These are phyloP conservation scores for Polyplosphaeria fusca DNA, from an alignment of 495 filamentous ascomycete species.

Conservation along the genomic window DNA sequence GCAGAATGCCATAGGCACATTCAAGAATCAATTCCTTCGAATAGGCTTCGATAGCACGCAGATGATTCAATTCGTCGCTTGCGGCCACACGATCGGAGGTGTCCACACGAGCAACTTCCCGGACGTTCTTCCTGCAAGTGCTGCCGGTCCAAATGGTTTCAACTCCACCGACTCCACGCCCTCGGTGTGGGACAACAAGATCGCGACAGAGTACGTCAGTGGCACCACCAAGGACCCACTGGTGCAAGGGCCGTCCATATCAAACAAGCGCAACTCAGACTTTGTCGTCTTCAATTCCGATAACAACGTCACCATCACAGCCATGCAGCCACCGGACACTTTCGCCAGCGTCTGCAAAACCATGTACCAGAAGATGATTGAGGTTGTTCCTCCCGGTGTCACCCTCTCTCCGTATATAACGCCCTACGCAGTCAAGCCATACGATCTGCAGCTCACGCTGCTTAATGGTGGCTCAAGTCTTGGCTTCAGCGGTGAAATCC, in stretches of 20 bases:
- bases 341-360: slow-evolving; percentile 50
- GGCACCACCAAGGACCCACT: slow-evolving; percentile 51
- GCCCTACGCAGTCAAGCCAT: slow-evolving; percentile 60
- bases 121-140: slow-evolving; percentile 48
- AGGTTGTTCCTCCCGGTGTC: slow-evolving; percentile 54
- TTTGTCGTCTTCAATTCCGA: slow-evolving; percentile 57
- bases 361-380: slow-evolving; percentile 59
- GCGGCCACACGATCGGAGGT: slow-evolving; percentile 60
- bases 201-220: slow-evolving; percentile 55
- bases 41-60: slow-evolving; percentile 56
- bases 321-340: slow-evolving; percentile 44
- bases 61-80: slow-evolving; percentile 61
- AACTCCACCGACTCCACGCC: slow-evolving; percentile 47
- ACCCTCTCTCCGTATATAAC: slow-evolving; percentile 51
- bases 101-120: slow-evolving; percentile 58
- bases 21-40: slow-evolving; percentile 53
- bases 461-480: slow-evolving; percentile 39
- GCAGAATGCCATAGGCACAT: slow-evolving; percentile 51
- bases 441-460: slow-evolving; percentile 45
- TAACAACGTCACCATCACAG: slow-evolving; percentile 52
- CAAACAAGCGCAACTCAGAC: slow-evolving; percentile 48
- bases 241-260: slow-evolving; percentile 48
- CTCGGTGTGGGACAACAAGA: slow-evolving; percentile 52
- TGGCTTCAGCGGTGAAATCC: slow-evolving; percentile 43
- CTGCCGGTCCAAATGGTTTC: slow-evolving; percentile 47